Evolutionary conservation across 345 rosid genomes (phyloP).

Genomic region (Trapa incisa): DNA sequence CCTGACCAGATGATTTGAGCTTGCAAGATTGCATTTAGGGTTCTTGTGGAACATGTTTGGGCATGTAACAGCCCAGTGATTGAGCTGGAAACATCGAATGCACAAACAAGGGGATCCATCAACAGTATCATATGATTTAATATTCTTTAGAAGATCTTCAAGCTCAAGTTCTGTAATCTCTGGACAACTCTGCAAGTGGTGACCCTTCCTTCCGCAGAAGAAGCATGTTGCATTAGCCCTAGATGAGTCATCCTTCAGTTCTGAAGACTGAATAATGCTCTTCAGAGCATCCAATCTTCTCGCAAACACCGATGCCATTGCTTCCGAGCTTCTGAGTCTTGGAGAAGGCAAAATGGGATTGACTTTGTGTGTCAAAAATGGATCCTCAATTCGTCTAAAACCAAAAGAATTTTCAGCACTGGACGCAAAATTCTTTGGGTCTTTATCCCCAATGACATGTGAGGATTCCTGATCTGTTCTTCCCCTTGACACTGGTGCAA

Average conservation of each 20-base stretch:
- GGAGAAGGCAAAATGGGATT: slow-evolving; percentile 21
- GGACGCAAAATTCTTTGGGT: slow-evolving; percentile 12
- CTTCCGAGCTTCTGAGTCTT: slow-evolving; percentile 40
- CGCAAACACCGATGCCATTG: slow-evolving; percentile 51
- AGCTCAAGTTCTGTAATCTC: slow-evolving; percentile 52
- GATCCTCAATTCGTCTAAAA: slow-evolving; percentile 22
- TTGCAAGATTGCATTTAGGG: slow-evolving; percentile 9
- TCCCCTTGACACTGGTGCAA: slow-evolving; percentile 12
- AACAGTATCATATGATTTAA: slow-evolving; percentile 22
- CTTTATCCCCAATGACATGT: slow-evolving; percentile 7
- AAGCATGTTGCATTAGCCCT: slow-evolving; percentile 28
- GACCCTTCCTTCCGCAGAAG: slow-evolving; percentile 68
- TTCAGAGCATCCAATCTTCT: slow-evolving; percentile 67
- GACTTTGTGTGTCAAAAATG: slow-evolving; percentile 14
- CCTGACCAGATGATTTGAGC: slow-evolving; percentile 29
- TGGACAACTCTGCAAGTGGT: slow-evolving; percentile 45
- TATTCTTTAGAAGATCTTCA: slow-evolving; percentile 33
- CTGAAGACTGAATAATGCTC: slow-evolving; percentile 25
- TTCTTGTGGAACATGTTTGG: slow-evolving; percentile 21
- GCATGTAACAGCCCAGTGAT: slow-evolving; percentile 75
- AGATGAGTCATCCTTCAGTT: slow-evolving; percentile 22
- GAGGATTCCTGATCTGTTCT: slow-evolving; percentile 9
- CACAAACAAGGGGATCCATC: slow-evolving; percentile 38
- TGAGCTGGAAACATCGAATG: slow-evolving; percentile 53
- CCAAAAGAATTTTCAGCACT: slow-evolving; percentile 21